Evolutionary conservation across 805 yeast species (phyloP).

Genomic region (Groenewaldozyma tartarivorans): DNA sequence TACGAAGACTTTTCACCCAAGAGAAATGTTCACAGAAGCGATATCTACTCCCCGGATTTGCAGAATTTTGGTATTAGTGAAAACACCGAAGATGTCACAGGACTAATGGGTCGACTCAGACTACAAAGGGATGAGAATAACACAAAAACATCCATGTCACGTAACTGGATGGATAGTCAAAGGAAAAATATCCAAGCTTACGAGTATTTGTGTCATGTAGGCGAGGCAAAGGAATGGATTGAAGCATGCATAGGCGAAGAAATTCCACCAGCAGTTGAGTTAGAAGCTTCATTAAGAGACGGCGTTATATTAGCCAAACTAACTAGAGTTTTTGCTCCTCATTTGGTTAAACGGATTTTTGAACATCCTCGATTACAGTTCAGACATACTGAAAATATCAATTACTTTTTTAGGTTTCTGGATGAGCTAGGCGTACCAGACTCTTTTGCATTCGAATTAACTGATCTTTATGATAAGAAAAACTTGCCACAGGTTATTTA

Average conservation of each 20-base stretch:
- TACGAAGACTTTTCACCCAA: slow-evolving; percentile 13
- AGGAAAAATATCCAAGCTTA: slow-evolving; percentile 44
- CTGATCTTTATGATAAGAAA: slow-evolving; percentile 86
- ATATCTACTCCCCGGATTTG: slow-evolving; percentile 6
- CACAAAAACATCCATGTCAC: slow-evolving; percentile 17
- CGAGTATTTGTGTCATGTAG: slow-evolving; percentile 72
- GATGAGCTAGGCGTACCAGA: slow-evolving; percentile 72
- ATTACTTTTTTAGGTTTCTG: slow-evolving; percentile 61
- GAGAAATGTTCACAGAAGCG: slow-evolving; percentile 7
- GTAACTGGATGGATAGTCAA: slow-evolving; percentile 33
- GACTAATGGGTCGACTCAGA: slow-evolving; percentile 26
- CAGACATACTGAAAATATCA: slow-evolving; percentile 88
- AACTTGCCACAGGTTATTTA: slow-evolving; percentile 90
- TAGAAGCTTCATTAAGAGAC: slow-evolving; percentile 63
- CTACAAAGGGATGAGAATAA: slow-evolving; percentile 24
- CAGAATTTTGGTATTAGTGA: slow-evolving; percentile 24
- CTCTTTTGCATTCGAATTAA: slow-evolving; percentile 79
- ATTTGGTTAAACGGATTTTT: slow-evolving; percentile 44
- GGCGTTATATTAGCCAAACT: slow-evolving; percentile 81
- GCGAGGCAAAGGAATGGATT: slow-evolving; percentile 77
- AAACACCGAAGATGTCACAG: slow-evolving; percentile 24
- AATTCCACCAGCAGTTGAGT: slow-evolving; percentile 46
- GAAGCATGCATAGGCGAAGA: slow-evolving; percentile 50
- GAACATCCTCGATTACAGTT: slow-evolving; percentile 63
- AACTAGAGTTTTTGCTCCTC: slow-evolving; percentile 63